Percentiles rank a stretch among this genome's conserved stretches.
These are phyloP conservation scores for Cercophora samala DNA, from an alignment of 495 filamentous ascomycete genomes.

Conservation along the genomic window DNA sequence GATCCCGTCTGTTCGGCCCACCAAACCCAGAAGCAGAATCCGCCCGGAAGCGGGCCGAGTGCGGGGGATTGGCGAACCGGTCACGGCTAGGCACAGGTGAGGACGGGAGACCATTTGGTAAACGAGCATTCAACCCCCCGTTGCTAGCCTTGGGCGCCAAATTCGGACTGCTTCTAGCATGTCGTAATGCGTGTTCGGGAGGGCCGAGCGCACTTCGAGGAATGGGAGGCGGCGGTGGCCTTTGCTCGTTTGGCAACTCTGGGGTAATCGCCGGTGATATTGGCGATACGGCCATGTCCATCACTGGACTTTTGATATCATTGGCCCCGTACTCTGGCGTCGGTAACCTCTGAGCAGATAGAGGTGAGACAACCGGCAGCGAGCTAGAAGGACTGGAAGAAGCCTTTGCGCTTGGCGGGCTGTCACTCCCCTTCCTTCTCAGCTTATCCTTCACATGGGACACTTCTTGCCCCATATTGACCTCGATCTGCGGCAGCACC, in stretches of 20 bases:
- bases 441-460: slow-evolving; percentile 24
- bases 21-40: background rate
- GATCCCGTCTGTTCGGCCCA: slow-evolving; percentile 22
- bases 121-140: slow-evolving; percentile 15
- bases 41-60: slow-evolving; percentile 6
- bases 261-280: slow-evolving; percentile 34
- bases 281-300: slow-evolving; percentile 25
- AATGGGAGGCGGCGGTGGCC: slow-evolving; percentile 3
- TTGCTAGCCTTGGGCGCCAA: slow-evolving; percentile 15
- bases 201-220: slow-evolving; percentile 15
- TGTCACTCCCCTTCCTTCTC: slow-evolving; percentile 12
- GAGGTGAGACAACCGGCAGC: slow-evolving; percentile 17
- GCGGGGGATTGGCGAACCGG: background rate
- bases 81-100: slow-evolving; percentile 23
- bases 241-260: slow-evolving; percentile 19
- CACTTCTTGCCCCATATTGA: slow-evolving; percentile 29
- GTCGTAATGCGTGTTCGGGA: slow-evolving; percentile 14
- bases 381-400: slow-evolving; percentile 16
- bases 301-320: slow-evolving; percentile 23
- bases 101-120: slow-evolving; percentile 20
- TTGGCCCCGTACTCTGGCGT: slow-evolving; percentile 28
- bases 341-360: slow-evolving; percentile 22
- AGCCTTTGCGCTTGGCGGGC: slow-evolving; percentile 6
- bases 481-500: slow-evolving; percentile 15
- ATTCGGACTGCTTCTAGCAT: slow-evolving; percentile 19